A percentile compares a stretch with the other conserved stretches of the same genome.
These are phyloP conservation scores for Hymenoscyphus scutula DNA, from an alignment of 2,329 filamentous ascomycete genomes.

Conservation along the genomic window DNA sequence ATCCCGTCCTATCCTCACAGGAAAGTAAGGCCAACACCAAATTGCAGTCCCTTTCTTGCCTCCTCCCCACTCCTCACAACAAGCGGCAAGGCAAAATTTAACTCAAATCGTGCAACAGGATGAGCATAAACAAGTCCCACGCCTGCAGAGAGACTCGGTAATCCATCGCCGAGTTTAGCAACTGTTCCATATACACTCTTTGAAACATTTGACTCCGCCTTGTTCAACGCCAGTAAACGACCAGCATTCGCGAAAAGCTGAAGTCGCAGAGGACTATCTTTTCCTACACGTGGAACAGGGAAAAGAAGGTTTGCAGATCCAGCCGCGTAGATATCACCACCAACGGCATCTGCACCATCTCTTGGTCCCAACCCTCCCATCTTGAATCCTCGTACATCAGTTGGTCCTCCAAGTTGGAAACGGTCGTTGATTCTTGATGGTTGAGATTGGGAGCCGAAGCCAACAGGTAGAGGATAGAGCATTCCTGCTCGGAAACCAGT, in stretches of 20 bases:
- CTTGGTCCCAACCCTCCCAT: slow-evolving; percentile 85
- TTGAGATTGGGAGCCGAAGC: slow-evolving; percentile 51
- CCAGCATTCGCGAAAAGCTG: slow-evolving; percentile 93
- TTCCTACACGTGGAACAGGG: slow-evolving; percentile 77
- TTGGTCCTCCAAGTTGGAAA: slow-evolving; percentile 91
- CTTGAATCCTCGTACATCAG: slow-evolving; percentile 91
- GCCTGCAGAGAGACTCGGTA: slow-evolving; percentile 84
- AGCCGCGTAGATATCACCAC: slow-evolving; percentile 89
- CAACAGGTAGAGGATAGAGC: slow-evolving; percentile 75
- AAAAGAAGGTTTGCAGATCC: slow-evolving; percentile 83
- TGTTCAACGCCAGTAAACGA: slow-evolving; percentile 73
- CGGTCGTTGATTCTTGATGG: slow-evolving; percentile 88
- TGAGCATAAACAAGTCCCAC: slow-evolving; percentile 93
- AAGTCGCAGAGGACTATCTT: slow-evolving; percentile 79
- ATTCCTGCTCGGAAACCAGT: slow-evolving; percentile 78
- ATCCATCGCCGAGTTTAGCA: slow-evolving; percentile 66
- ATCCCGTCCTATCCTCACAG: slow-evolving; percentile 52
- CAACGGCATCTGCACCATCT: slow-evolving; percentile 81
- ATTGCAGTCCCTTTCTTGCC: slow-evolving; percentile 83
- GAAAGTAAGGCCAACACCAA: slow-evolving; percentile 97
- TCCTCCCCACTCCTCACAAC: slow-evolving; percentile 81
- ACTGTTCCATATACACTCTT: slow-evolving; percentile 55
- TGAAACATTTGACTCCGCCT: slow-evolving; percentile 33
- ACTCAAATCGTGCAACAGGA: slow-evolving; percentile 86
- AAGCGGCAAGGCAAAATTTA: slow-evolving; percentile 91